Evolutionary conservation across 1,284 basidiomycete species (phyloP).

Genomic region (Ustilago shanxiensis): DNA sequence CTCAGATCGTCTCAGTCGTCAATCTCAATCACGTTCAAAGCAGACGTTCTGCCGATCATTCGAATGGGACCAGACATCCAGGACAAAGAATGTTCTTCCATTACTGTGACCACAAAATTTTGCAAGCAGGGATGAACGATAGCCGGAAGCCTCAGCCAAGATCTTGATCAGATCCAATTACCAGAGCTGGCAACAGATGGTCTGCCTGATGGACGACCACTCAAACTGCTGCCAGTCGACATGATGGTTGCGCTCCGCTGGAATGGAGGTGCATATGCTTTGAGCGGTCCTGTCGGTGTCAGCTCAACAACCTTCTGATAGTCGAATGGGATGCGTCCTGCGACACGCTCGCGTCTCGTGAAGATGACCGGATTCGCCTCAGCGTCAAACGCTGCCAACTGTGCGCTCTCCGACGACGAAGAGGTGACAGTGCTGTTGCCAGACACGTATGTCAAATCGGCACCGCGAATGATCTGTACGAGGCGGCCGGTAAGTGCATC

Average conservation of each 20-base stretch:
- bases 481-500: slow-evolving; percentile 86
- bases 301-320: slow-evolving; percentile 51
- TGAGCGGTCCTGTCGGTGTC: slow-evolving; percentile 26
- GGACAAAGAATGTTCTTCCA: background rate
- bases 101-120: background rate
- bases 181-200: slow-evolving; percentile 30
- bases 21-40: background rate
- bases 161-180: slow-evolving; percentile 36
- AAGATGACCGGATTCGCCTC: slow-evolving; percentile 56
- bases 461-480: slow-evolving; percentile 86
- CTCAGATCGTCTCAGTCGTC: background rate
- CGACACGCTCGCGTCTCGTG: slow-evolving; percentile 33
- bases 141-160: background rate
- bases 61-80: background rate
- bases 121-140: background rate
- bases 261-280: slow-evolving; percentile 31
- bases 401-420: slow-evolving; percentile 33
- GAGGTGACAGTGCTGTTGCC: slow-evolving; percentile 48
- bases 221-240: slow-evolving; percentile 40
- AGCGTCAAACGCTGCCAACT: slow-evolving; percentile 42
- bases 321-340: slow-evolving; percentile 46
- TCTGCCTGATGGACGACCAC: slow-evolving; percentile 29
- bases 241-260: slow-evolving; percentile 34
- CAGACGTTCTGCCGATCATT: background rate
- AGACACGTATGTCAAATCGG: slow-evolving; percentile 83